A percentile compares a stretch with the other conserved stretches of the same genome.
These are phyloP conservation scores for Didymella pinodella DNA, from an alignment of 2,329 filamentous ascomycete species.

Conservation along the genomic window DNA sequence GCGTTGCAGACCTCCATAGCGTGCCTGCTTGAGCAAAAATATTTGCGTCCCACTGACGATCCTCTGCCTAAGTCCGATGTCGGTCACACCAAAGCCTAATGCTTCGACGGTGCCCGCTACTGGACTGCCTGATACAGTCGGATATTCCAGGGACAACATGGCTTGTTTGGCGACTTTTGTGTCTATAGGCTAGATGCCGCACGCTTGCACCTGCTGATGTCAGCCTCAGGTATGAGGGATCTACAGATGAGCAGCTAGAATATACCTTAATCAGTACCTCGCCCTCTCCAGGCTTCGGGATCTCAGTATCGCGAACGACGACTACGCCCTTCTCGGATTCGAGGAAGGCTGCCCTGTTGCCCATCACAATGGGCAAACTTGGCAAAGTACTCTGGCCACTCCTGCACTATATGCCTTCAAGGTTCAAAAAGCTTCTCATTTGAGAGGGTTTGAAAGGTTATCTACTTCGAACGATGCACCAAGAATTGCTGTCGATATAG, in stretches of 20 bases:
- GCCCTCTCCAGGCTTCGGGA: not conserved
- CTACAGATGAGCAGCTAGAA: not conserved
- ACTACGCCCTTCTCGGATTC: constrained; percentile 10
- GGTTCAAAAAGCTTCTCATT: no score
- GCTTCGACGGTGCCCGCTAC: not conserved
- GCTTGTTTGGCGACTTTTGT: not conserved
- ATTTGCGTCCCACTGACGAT: not conserved
- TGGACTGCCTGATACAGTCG: not conserved
- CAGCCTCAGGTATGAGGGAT: not conserved
- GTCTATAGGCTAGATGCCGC: not conserved
- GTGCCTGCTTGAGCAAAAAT: not conserved
- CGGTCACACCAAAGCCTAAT: not conserved
- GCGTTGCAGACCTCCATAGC: not conserved
- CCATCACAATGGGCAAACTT: constrained; percentile 9
- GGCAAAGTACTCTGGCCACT: not conserved
- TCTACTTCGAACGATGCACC: not conserved
- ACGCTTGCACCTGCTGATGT: not conserved
- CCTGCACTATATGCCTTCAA: no score
- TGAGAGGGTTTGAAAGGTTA: not conserved
- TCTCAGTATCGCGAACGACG: not conserved
- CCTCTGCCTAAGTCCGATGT: not conserved
- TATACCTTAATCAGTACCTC: not conserved
- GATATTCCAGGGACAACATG: not conserved
- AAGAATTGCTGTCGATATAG: not conserved
- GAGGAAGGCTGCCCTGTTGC: constrained; percentile 31